Evolutionary conservation across 495 filamentous ascomycete genomes (phyloP).

Genomic region (Xylaria sp.): DNA sequence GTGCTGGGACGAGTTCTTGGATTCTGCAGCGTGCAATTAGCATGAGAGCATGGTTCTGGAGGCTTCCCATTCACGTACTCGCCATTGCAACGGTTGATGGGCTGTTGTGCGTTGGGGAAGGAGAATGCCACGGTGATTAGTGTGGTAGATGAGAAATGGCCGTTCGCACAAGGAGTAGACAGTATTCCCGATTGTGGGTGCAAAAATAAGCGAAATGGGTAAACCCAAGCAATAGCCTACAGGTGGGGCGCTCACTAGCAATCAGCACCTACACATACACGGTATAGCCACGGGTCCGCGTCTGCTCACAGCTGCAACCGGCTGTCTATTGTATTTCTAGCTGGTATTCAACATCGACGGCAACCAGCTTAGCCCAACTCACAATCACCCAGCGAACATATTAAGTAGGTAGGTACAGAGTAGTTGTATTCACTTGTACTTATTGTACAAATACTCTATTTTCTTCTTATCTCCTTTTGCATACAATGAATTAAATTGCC

Average conservation of each 20-base stretch:
- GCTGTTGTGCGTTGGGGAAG: slow-evolving; percentile 35
- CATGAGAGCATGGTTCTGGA: neutral
- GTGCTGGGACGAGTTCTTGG: slow-evolving; percentile 99
- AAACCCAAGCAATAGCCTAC: neutral
- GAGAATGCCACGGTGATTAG: slow-evolving; percentile 35
- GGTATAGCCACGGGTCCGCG: neutral
- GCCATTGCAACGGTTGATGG: slow-evolving; percentile 56
- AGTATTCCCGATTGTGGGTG: slow-evolving; percentile 41
- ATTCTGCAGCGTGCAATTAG: slow-evolving; percentile 64
- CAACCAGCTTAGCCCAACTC: neutral
- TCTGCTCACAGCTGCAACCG: neutral
- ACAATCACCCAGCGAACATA: too few species aligned
- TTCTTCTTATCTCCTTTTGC: neutral
- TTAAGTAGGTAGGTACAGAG: neutral
- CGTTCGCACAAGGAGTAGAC: slow-evolving; percentile 31
- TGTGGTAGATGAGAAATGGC: slow-evolving; percentile 34
- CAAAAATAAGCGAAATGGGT: slow-evolving; percentile 44
- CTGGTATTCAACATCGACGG: neutral
- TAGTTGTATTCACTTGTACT: neutral
- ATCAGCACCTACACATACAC: neutral
- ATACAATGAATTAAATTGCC: neutral
- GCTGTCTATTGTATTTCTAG: neutral
- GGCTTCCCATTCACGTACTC: slow-evolving; percentile 47
- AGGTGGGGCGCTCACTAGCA: slow-evolving; percentile 18
- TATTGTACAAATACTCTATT: neutral